A percentile compares a stretch with the other conserved stretches of the same genome.
These are phyloP conservation scores for Aspergillus sp. DNA, from an alignment of 2,329 filamentous ascomycete species.

Conservation along the genomic window DNA sequence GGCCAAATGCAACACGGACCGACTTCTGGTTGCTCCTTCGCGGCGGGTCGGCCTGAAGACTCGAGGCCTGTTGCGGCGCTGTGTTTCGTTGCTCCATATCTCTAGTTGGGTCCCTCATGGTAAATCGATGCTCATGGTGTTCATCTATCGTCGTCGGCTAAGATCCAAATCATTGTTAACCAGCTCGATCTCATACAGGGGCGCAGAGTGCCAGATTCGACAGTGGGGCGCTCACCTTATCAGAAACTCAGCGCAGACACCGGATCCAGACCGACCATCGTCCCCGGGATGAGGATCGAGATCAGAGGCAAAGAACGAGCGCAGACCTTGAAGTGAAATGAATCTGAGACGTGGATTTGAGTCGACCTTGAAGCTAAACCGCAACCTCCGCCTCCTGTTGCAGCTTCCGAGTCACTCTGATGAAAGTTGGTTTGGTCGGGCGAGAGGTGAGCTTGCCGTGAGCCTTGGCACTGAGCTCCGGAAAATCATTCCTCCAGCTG, in stretches of 20 bases:
- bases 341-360: neutral
- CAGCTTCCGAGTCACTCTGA: neutral
- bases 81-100: slow-evolving; percentile 39
- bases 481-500: slow-evolving; percentile 16
- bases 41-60: slow-evolving; percentile 36
- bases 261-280: slow-evolving; percentile 10
- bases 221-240: slow-evolving; percentile 15
- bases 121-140: slow-evolving; percentile 38
- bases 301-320: neutral
- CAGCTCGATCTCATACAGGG: neutral
- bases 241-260: slow-evolving; percentile 11
- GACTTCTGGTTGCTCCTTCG: slow-evolving; percentile 39
- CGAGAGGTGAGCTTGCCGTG: slow-evolving; percentile 15
- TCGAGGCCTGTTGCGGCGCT: slow-evolving; percentile 31
- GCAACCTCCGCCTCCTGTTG: neutral
- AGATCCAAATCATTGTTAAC: neutral
- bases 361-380: neutral
- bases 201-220: neutral
- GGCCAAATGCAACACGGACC: slow-evolving; percentile 46
- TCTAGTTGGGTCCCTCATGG: slow-evolving; percentile 43
- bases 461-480: slow-evolving; percentile 26
- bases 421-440: neutral
- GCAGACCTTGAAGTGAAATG: neutral
- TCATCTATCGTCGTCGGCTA: slow-evolving; percentile 18
- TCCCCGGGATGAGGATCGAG: neutral